Percentiles rank a stretch among this genome's conserved stretches.
These are phyloP conservation scores for Trichoderma lentiforme DNA, from an alignment of 2,329 filamentous ascomycete species.

Conservation along the genomic window DNA sequence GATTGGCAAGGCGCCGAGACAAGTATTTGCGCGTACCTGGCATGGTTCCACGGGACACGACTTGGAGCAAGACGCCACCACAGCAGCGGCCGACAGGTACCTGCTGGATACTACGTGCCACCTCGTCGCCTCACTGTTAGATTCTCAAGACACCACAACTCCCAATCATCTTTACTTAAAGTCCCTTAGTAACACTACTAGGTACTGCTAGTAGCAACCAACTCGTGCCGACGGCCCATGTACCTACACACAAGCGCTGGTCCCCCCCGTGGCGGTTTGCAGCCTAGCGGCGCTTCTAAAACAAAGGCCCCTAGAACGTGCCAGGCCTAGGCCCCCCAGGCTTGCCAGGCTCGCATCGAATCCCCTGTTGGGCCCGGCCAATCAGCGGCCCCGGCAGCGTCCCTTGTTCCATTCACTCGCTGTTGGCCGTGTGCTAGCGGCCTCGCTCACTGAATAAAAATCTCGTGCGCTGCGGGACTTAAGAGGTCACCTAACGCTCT, in stretches of 20 bases:
- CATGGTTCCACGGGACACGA: background rate
- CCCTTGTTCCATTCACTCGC: background rate
- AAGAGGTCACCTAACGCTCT: background rate
- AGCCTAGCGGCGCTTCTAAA: background rate
- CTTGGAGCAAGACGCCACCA: background rate
- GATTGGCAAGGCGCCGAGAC: background rate
- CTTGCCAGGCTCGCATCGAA: background rate
- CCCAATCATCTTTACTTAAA: background rate
- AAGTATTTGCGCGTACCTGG: constrained; percentile 1
- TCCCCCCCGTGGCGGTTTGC: background rate
- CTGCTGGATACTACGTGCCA: background rate
- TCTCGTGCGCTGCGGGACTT: background rate
- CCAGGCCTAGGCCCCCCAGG: background rate
- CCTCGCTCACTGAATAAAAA: background rate
- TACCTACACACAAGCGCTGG: background rate
- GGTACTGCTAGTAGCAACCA: too few relatives aligned
- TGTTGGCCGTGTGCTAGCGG: background rate
- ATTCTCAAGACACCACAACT: background rate
- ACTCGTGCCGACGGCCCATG: background rate
- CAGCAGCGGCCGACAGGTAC: background rate
- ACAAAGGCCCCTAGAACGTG: background rate
- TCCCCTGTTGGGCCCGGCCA: background rate
- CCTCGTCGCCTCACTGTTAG: background rate
- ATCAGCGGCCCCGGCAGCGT: background rate
- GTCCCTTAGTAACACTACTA: too few relatives aligned